Evolutionary conservation across 2,329 filamentous ascomycete genomes (phyloP), one percentile per base, ranked within the genome.

Genomic region (Dendryphion nanum): DNA sequence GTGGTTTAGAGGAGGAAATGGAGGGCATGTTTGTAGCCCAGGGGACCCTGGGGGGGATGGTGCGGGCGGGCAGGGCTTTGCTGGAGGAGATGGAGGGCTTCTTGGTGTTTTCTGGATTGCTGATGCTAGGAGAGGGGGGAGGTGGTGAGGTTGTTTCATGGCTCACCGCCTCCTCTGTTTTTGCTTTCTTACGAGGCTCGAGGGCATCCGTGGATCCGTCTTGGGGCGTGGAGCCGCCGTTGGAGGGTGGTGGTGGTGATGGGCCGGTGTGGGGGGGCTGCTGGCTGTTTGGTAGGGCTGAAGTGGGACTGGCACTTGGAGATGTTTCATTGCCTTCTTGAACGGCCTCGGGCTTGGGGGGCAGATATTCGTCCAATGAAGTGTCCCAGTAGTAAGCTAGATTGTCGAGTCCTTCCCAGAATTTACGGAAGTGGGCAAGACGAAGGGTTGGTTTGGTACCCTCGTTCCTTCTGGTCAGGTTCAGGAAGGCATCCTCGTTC

Each of bases 381-480:
- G 68, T 69, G 52, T 83, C 80, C 79, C 80, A 83, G 52, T 81
- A 83, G 45, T 78, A 76, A 13, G 76, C 69, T 71, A 83, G 71
- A 23, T 71, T 73, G 47, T 82, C 76, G 36, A 83, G 64, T 2
- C 71, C 74, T 35, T 73, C 70, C 73, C 76, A 83, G 58, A 83
- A 83, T 39, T 77, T 79, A 36, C 79, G 69, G 41, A 77, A 72
- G 47, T 81, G 74, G 1, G 74, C 72, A 30, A 83, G 51, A 13
- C 75, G 70, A 4, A 77, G 66, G 14, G 72, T 70, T 37, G 68
- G 60, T 12, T 67, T 67, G 4, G 70, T 70, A 18, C 70, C 65
- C 17, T 62, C 64, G 10, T 70, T 69, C 33, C 74, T 67, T 8
- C 77, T 70, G 23, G 70, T 69, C 36, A 82, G 67, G 33, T 73